Evolutionary conservation across 441 rosid species (phyloP), one percentile per base, ranked within the genome.

Genomic region (Corymbia calophylla): DNA sequence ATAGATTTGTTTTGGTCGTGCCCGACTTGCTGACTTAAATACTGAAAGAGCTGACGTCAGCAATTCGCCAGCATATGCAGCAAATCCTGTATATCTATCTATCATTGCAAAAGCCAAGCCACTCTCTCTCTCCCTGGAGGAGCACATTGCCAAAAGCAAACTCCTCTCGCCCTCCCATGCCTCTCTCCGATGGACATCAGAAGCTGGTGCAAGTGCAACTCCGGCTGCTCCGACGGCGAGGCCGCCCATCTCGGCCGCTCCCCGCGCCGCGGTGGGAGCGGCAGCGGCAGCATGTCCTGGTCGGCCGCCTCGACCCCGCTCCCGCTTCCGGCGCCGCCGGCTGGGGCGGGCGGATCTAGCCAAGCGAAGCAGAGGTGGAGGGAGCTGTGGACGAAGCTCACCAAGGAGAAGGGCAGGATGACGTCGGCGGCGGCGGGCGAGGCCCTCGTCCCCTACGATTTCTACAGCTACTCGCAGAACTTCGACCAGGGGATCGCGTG

Each of bases 401-500:
- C 82, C 93, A 92, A 90, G 80, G 93, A 92, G 64, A 92, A 91
- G 92, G 73, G 32, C 89, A 92, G 88, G 90, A 29, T 92, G 31
- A 53, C 53, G 9, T 0, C n/a, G 64, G 29, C n/a, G 25, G 64
- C 64, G 6, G n/a, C 64, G 1, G 31, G 25, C 51, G 62, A 89
- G 56, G 51, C 51, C 6, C 92, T 68, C 53, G 90, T 88, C 29
- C 85, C 89, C 25, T 93, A 92, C 86, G 92, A 94, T 87, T 89
- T 90, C 17, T n/a, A 32, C 87, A 91, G 82, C 25, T 94, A 94
- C 82, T 86, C 87, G 4, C 91, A 92, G 93, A 94, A 93, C 90
- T 94, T 94, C 64, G 94, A 94, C 90, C 93, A 91, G 62, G 96
- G 94, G 56, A 68, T 88, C n/a, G 88, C 93, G 13, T 86, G 90